Percentiles rank a stretch among this genome's conserved stretches.
phyloP scores from a whole-genome alignment of 306 rosid genomes.

The Dalbergia cochinchinensis region DNA sequence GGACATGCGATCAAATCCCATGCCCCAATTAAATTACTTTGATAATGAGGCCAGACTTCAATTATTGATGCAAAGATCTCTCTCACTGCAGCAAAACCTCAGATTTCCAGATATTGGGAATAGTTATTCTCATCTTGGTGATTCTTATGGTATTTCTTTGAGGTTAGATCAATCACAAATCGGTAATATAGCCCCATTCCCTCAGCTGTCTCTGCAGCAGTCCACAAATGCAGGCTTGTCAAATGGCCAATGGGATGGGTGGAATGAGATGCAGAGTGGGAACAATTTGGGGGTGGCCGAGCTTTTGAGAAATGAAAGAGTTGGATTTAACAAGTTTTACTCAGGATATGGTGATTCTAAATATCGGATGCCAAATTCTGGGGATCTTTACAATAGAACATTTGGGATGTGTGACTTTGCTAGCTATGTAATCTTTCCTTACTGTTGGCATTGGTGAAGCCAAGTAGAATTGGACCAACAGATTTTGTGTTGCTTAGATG shows the following conservation, averaged over 20 bases:
- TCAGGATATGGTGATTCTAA: slow-evolving; percentile 86
- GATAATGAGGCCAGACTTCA: slow-evolving; percentile 90
- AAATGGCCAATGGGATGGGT: slow-evolving; percentile 94
- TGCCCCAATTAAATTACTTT: slow-evolving; percentile 70
- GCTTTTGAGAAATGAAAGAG: slow-evolving; percentile 86
- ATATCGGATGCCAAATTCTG: slow-evolving; percentile 87
- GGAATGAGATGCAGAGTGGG: slow-evolving; percentile 90
- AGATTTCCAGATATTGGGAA: slow-evolving; percentile 78
- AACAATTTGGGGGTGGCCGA: slow-evolving; percentile 74
- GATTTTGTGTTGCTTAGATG: slow-evolving; percentile 55
- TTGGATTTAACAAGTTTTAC: slow-evolving; percentile 84
- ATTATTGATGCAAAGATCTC: slow-evolving; percentile 89
- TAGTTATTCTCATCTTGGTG: slow-evolving; percentile 75
- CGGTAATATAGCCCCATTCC: slow-evolving; percentile 69
- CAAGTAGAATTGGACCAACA: slow-evolving; percentile 48
- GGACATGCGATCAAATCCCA: slow-evolving; percentile 75
- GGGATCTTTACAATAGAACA: slow-evolving; percentile 88
- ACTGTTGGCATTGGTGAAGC: slow-evolving; percentile 49
- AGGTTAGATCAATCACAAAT: slow-evolving; percentile 88
- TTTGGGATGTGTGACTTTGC: slow-evolving; percentile 81
- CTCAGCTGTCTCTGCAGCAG: slow-evolving; percentile 82
- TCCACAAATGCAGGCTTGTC: slow-evolving; percentile 73
- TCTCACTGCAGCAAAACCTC: slow-evolving; percentile 73
- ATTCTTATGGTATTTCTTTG: slow-evolving; percentile 83
- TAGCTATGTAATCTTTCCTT: slow-evolving; percentile 33